Base-by-base conservation (phyloP, 1,139 yeast genomes). In the Meyerozyma elateridarum region DNA sequence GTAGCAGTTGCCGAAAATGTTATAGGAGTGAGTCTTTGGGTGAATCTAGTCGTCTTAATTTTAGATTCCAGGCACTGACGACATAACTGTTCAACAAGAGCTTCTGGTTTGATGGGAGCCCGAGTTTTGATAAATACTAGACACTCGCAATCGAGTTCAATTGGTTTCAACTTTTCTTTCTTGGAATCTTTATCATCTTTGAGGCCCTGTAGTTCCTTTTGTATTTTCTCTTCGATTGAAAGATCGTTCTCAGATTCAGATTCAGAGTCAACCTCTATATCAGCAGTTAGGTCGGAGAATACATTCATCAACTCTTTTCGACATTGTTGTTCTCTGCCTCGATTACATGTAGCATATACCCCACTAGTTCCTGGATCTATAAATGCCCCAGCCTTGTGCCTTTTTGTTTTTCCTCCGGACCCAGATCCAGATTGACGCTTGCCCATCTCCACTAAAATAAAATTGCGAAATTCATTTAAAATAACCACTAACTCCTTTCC, bases 291-390 rank as follows among this genome's bases (percentile, higher is more conserved):
- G 32, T 74, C 70, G 34, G 60, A 51, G 35, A 89, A 72, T 22
- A 88, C 57, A 35, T 70, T 60, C 45, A 76, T 68, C 46, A 89
- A 61, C 54, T 89, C 97, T 38, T 76, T 75, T 14, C 80, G 73
- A 45, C 95, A 84, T 36, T 73, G 76, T 37, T 72, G 69, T 56
- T 89, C 96, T 42, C 80, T 76, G 28, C 85, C 82, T 46, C 95
- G 68, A 31, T 76, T 71, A 55, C 96, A 85, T 0, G 96, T 85
- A 15, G 88, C 95, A 57, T 81, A 91, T 2, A 85, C 65, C 1
- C 97, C 96, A 28, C 81, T 63, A 40, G 94, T 82, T 31, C 79
- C 79, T 0, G 96, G 95, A 48, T 87, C 96, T 15, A 79, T 52
- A 36, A 76, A 61, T 3, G 77, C 77, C 5, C 65, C 56, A 18